Conservation (phyloP, 371 early-diverging fungal genomes). For the Haplosporangium sp. region DNA sequence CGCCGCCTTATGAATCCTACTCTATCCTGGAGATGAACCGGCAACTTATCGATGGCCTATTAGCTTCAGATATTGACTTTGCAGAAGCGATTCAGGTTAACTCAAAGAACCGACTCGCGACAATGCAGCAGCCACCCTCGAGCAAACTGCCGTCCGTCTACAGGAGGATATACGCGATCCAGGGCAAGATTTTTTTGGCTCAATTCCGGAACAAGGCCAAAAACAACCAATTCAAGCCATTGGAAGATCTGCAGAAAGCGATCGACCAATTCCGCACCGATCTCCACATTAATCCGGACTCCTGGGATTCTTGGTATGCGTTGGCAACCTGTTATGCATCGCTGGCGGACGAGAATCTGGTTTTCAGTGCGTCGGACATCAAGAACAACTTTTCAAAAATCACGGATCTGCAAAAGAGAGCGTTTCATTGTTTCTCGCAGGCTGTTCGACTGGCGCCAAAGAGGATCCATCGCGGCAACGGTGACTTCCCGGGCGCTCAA, state of each 20-base stretch:
- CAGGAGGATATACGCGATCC: slow-evolving; percentile 66
- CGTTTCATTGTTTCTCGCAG: slow-evolving; percentile 41
- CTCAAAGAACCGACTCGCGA: slow-evolving; percentile 22
- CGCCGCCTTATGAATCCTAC: slow-evolving; percentile 62
- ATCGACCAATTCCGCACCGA: slow-evolving; percentile 67
- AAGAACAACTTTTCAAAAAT: slow-evolving; percentile 60
- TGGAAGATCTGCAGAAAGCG: slow-evolving; percentile 71
- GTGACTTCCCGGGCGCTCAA: neutral
- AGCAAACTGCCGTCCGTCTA: slow-evolving; percentile 54
- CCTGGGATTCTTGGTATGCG: slow-evolving; percentile 73
- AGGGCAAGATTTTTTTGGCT: slow-evolving; percentile 68
- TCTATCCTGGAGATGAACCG: slow-evolving; percentile 53
- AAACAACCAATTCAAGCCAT: slow-evolving; percentile 63
- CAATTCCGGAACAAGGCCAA: slow-evolving; percentile 69
- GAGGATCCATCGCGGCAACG: slow-evolving; percentile 3
- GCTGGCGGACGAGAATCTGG: slow-evolving; percentile 73
- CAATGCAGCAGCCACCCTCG: slow-evolving; percentile 50
- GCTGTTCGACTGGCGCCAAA: slow-evolving; percentile 40
- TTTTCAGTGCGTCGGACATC: slow-evolving; percentile 76
- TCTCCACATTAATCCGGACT: slow-evolving; percentile 68
- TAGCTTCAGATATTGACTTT: slow-evolving; percentile 55
- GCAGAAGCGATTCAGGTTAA: slow-evolving; percentile 34
- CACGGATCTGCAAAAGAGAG: slow-evolving; percentile 69
- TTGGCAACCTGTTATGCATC: slow-evolving; percentile 68
- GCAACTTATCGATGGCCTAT: slow-evolving; percentile 53